A percentile compares a stretch with the other conserved stretches of the same genome.
Evolutionary conservation across 345 rosid species (phyloP).

Genomic region (Durio zibethinus): DNA sequence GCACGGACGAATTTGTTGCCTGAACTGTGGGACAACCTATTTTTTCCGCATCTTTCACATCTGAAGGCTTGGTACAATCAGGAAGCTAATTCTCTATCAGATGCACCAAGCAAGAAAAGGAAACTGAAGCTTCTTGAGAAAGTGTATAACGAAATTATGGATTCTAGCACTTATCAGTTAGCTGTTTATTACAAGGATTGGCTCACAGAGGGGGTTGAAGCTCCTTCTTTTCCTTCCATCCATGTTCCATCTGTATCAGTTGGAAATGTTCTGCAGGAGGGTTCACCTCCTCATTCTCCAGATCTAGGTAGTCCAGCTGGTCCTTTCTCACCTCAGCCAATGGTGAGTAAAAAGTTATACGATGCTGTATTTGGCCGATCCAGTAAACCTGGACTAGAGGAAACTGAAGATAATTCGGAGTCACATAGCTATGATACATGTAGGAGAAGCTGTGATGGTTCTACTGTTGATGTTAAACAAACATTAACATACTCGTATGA

Average conservation of each 20-base stretch:
- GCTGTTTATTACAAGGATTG: conserved; percentile 68
- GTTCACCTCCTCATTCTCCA: conserved; percentile 32
- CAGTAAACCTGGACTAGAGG: conserved; percentile 28
- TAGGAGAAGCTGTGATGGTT: conserved; percentile 28
- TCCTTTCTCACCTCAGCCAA: conserved; percentile 43
- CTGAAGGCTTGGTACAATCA: conserved; percentile 51
- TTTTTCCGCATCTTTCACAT: conserved; percentile 66
- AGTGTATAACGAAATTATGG: conserved; percentile 50
- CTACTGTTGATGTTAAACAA: conserved; percentile 36
- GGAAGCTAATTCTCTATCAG: conserved; percentile 45
- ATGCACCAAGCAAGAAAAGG: conserved; percentile 29
- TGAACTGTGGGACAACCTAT: conserved; percentile 54
- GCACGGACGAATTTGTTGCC: conserved; percentile 50
- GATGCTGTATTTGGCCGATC: conserved; percentile 39
- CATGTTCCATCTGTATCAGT: conserved; percentile 38
- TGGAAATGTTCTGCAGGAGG: conserved; percentile 20
- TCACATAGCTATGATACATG: conserved; percentile 15
- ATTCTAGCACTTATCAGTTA: conserved; percentile 53
- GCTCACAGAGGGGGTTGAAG: conserved; percentile 54
- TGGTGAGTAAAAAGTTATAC: conserved; percentile 52
- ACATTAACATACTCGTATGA: conserved; percentile 30
- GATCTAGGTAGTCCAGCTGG: conserved; percentile 32
- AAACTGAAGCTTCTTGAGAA: conserved; percentile 53
- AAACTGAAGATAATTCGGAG: conserved; percentile 26
- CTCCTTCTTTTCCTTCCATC: conserved; percentile 51